Conservation (phyloP, 139 green algal genomes). For the Microglena sp. region DNA sequence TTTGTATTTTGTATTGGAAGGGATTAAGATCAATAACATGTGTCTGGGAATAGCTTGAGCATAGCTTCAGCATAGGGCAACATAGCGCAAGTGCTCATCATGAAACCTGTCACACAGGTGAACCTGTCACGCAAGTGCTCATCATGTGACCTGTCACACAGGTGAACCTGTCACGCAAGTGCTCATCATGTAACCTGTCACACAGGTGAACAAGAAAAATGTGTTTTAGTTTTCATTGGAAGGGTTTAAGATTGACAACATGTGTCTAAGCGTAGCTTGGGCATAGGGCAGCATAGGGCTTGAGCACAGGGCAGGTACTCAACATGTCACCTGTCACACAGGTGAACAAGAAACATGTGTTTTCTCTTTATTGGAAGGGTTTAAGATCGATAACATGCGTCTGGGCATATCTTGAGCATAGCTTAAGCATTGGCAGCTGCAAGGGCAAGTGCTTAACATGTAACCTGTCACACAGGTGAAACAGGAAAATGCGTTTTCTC, state of each 20-base stretch:
- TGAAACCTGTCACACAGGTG: no score
- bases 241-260: background rate
- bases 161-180: no score
- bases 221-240: background rate
- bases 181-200: conserved; percentile 24
- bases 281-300: no score
- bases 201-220: background rate
- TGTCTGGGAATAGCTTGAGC: no score
- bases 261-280: no score
- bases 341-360: background rate
- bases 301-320: no score
- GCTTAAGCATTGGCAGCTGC: background rate
- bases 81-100: no score
- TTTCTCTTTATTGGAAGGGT: background rate
- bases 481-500: background rate
- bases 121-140: no score
- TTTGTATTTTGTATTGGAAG: background rate
- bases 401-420: background rate
- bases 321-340: no score
- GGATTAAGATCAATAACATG: background rate
- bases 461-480: background rate
- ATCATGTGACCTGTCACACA: no score
- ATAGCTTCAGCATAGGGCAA: no score
- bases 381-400: background rate
- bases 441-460: background rate